Base-by-base conservation (phyloP, 345 rosid species). In the Physaria fendleri region DNA sequence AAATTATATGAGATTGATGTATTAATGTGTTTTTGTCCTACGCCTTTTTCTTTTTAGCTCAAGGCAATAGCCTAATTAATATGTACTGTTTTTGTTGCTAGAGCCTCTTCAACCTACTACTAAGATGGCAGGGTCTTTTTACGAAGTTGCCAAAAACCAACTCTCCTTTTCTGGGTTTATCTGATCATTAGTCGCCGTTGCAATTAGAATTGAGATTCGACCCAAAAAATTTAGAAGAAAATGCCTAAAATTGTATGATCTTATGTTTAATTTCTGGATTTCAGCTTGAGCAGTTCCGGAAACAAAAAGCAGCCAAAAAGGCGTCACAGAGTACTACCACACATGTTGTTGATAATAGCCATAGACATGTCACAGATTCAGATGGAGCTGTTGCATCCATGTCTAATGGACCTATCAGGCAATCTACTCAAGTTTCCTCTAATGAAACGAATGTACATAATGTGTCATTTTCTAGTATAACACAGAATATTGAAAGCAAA, bases 241-340 rank as follows among this genome's bases (percentile, higher is more conserved):
- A n/a, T 8, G 3, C 45, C 8, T 52, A 20, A 42, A 53, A 18
- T 14, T 61, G 18, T 53, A 12, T 45, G 13, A 17, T 30, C 11
- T n/a, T 21, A 28, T 16, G 11, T 8, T 13, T 3, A 3, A 39
- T 33, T 38, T 29, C 4, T 70, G 46, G 25, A 24, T 43, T 38
- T 5, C 77, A 94, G 99, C 79, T 94, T 68, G 99, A 94, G 78
- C 95, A 87, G 78, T 94, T 94, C 37, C 92, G 99, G 13, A 94
- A 85, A 87, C 84, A 81, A 79, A 94, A 87, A 62, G 99, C 96
- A 46, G 94, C 92, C 15, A 90, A 81, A 74, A 90, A 87, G 74
- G 75, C 78, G 21, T 58, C 78, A 23, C 51, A 77, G 42, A 68
- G 28, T 45, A 66, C 51, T 61, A 85, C 68, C 44, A 43, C 74